Evolutionary conservation across 371 early-diverging fungal species (phyloP), one percentile per base, ranked within the genome.

Genomic region (Umbelopsis sp.): DNA sequence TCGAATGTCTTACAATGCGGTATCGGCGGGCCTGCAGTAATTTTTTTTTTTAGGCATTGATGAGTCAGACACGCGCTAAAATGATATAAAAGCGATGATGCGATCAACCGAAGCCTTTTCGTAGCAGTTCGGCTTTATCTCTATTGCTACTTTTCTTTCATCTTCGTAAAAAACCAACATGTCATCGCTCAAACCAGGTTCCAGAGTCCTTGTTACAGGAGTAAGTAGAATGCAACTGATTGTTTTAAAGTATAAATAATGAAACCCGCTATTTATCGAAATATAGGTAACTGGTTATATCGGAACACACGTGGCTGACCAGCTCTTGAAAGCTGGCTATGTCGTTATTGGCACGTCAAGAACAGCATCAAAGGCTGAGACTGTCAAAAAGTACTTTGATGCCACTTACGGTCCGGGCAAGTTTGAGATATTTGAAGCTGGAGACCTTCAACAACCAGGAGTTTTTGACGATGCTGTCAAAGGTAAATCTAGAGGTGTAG

Each of bases 181-280:
- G 41, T 20, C 52, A 22, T 51, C 52, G 22, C 52, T 51, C 4
- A 51, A 51, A 24, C 29, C 52, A 8, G 52, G 24, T 25, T n/a
- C 64, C 44, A 18, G 64, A 22, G 64, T 64, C 11, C 64, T 64
- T 14, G 64, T 64, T 12, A 64, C 64, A 10, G 64, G 64, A 22
- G 46, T 44, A 7, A 48, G 48, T 48, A 7, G 8, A 4, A 41
- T 41, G 1, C 7, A 41, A 41, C 41, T 29, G 7, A 1, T 41
- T 41, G 41, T 2, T 22, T 22, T 41, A 41, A 12, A 1, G 7
- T 41, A 7, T 41, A 7, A 38, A 10, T 41, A 10, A 41, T 41
- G 41, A 41, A 41, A 41, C 12, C 1, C 41, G 0, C 2, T 41
- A 16, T 4, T 48, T 0, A 48, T 29, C 29, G 29, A 29, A 29